These are phyloP conservation scores for Ordospora colligata DNA, from an alignment of 371 early-diverging fungal genomes.

Conservation along the genomic window DNA sequence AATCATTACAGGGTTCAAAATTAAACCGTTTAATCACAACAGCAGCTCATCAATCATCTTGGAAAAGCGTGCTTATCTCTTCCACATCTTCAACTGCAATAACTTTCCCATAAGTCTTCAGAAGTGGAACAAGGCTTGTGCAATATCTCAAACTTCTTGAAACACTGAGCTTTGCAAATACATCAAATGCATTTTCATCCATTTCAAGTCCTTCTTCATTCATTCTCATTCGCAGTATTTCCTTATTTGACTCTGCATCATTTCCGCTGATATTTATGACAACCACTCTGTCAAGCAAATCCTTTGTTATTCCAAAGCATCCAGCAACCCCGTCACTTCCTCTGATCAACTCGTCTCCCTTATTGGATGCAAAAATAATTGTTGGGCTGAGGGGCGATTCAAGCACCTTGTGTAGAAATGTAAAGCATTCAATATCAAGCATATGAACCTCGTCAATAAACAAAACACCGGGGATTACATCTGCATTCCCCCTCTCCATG, in stretches of 20 bases:
- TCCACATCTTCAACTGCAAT: slow-evolving; percentile 8
- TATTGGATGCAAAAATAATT: slow-evolving; percentile 44
- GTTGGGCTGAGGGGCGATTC: slow-evolving; percentile 39
- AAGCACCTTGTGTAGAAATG: slow-evolving; percentile 35
- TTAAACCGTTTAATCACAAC: slow-evolving; percentile 16
- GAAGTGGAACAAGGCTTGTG: slow-evolving; percentile 28
- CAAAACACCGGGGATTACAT: slow-evolving; percentile 48
- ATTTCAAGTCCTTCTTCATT: slow-evolving; percentile 26
- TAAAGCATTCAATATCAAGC: slow-evolving; percentile 43
- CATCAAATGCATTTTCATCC: not conserved
- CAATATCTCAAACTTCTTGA: slow-evolving; percentile 13
- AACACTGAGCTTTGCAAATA: slow-evolving; percentile 8
- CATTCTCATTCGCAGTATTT: slow-evolving; percentile 31
- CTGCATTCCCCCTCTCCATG: slow-evolving; percentile 34
- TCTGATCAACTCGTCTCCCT: not conserved
- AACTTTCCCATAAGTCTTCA: not conserved
- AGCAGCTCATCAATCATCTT: not conserved
- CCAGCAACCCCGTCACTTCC: not conserved
- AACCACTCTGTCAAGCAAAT: slow-evolving; percentile 36
- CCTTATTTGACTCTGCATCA: not conserved
- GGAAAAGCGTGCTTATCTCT: slow-evolving; percentile 20
- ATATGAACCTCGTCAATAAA: slow-evolving; percentile 53
- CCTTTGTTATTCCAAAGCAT: slow-evolving; percentile 35
- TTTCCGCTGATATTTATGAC: slow-evolving; percentile 18
- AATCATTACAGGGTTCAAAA: slow-evolving; percentile 41